Conservation (phyloP, 305 asterid genomes). For the Plantago coronopus region DNA sequence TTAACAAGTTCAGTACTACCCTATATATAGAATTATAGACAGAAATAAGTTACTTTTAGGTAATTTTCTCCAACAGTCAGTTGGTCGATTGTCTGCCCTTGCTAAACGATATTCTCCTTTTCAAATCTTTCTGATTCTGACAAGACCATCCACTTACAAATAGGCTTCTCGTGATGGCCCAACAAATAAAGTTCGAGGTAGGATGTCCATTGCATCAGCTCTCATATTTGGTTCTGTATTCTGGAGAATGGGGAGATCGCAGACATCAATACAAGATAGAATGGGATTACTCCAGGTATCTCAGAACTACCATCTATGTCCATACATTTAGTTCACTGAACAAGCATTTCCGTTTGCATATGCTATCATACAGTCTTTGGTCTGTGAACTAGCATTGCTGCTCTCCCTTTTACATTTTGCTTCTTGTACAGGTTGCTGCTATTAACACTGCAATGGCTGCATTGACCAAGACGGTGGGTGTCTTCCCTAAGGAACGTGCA, state of each 20-base stretch:
- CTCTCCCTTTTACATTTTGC: slow-evolving; percentile 16
- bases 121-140: slow-evolving; percentile 11
- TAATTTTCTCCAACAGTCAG: too few relatives aligned
- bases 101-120: neutral
- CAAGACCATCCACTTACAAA: neutral
- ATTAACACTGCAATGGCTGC: slow-evolving; percentile 99
- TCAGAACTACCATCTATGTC: neutral
- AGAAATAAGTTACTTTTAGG: too few relatives aligned
- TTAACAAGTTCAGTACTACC: neutral
- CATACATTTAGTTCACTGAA: neutral
- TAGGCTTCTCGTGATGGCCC: slow-evolving; percentile 99
- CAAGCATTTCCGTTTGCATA: neutral
- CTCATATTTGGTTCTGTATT: slow-evolving; percentile 94
- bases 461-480: slow-evolving; percentile 91
- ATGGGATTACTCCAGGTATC: slow-evolving; percentile 96
- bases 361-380: slow-evolving; percentile 8
- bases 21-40: neutral
- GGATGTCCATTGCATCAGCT: slow-evolving; percentile 97
- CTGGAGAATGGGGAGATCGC: slow-evolving; percentile 98
- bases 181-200: slow-evolving; percentile 89
- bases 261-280: slow-evolving; percentile 93
- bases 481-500: slow-evolving; percentile 96
- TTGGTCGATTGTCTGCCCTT: neutral
- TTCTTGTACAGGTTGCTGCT: slow-evolving; percentile 76
- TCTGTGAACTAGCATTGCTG: slow-evolving; percentile 18